Percentiles rank a stretch among this genome's conserved stretches.
Conservation (phyloP, 2,329 filamentous ascomycete species). For the Daldinia sp. region DNA sequence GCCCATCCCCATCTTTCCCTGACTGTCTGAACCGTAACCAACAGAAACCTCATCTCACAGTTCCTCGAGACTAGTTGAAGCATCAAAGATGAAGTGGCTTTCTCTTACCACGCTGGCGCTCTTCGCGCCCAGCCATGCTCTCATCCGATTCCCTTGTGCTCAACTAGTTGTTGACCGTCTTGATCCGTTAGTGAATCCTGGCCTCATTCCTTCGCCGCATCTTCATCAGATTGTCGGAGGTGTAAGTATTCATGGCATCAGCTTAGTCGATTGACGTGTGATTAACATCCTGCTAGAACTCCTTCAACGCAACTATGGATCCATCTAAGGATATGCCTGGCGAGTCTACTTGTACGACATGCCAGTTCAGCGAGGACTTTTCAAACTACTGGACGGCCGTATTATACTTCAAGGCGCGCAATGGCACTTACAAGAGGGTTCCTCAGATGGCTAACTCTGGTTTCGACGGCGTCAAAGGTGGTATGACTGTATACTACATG, state of each 20-base stretch:
- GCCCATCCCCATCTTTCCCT: neutral
- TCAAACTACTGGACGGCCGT: constrained; percentile 17
- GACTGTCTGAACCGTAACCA: neutral
- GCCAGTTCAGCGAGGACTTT: constrained; percentile 15
- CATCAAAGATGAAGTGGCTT: constrained; percentile 32
- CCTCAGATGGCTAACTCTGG: constrained; percentile 15
- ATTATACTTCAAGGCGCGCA: constrained; percentile 14
- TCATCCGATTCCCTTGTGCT: constrained; percentile 30
- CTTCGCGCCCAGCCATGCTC: constrained; percentile 27
- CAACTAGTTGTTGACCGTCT: constrained; percentile 29
- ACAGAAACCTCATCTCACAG: neutral
- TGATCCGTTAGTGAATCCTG: constrained; percentile 22
- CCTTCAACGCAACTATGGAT: constrained; percentile 18
- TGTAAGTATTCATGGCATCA: neutral
- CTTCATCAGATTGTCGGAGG: constrained; percentile 16
- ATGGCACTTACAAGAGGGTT: constrained; percentile 15
- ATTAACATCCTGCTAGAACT: constrained; percentile 8
- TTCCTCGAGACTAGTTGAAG: neutral
- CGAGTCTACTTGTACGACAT: constrained; percentile 14
- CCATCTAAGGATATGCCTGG: constrained; percentile 12
- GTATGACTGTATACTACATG: constrained; percentile 21
- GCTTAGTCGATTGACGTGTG: neutral
- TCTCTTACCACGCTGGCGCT: constrained; percentile 30
- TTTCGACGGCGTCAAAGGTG: constrained; percentile 6
- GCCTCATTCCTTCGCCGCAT: constrained; percentile 8